phyloP scores from a whole-genome alignment of 2,329 filamentous ascomycete species.

The Aspergillus aculeatinus region DNA sequence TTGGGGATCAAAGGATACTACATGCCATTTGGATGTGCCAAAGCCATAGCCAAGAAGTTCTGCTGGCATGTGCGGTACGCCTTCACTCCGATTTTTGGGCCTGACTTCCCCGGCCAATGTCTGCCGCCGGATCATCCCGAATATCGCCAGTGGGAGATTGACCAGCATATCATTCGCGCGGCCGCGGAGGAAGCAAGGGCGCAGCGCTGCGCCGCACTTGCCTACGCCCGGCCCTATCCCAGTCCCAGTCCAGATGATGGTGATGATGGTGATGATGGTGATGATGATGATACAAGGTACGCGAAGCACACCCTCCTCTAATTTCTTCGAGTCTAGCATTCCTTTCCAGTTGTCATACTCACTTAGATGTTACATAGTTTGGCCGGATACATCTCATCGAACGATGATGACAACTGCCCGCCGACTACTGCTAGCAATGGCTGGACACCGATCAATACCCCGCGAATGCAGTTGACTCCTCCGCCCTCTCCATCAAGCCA shows the following conservation, averaged over 20 bases:
- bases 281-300: neutral
- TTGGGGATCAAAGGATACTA: slow-evolving; percentile 71
- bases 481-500: too few species aligned
- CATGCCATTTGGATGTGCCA: slow-evolving; percentile 88
- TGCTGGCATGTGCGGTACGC: slow-evolving; percentile 81
- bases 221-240: neutral
- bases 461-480: too few species aligned
- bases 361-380: too few species aligned
- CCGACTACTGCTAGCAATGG: too few species aligned
- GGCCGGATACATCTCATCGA: too few species aligned
- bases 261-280: neutral
- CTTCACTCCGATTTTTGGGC: slow-evolving; percentile 86
- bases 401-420: too few species aligned
- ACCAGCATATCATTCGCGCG: slow-evolving; percentile 53
- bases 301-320: too few species aligned
- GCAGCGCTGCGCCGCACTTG: slow-evolving; percentile 35
- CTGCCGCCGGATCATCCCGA: slow-evolving; percentile 61
- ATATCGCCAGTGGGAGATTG: slow-evolving; percentile 68
- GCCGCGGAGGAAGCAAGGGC: slow-evolving; percentile 45
- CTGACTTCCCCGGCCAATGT: slow-evolving; percentile 73
- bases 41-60: slow-evolving; percentile 84
- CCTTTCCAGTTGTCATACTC: too few species aligned
- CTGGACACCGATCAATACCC: too few species aligned
- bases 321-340: too few species aligned
- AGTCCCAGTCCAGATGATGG: neutral